Percentiles rank a stretch among this genome's conserved stretches.
phyloP scores from a whole-genome alignment of 148 eudicot species.

The Diospyros lotus region DNA sequence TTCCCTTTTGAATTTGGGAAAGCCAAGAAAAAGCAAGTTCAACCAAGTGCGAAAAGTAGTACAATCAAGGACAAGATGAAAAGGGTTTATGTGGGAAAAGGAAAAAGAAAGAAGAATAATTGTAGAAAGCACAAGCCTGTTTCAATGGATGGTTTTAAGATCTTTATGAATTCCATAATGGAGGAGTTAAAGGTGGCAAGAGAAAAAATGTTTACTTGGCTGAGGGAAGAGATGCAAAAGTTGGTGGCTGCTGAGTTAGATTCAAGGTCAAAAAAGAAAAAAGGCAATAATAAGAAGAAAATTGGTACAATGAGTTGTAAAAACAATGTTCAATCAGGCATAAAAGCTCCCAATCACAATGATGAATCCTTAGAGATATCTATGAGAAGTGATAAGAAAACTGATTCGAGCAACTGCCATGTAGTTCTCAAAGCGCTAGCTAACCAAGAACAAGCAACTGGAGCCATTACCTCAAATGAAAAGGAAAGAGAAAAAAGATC shows the following conservation, averaged over 20 bases:
- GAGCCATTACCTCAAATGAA: conserved; percentile 12
- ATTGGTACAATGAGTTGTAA: no score
- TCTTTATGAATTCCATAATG: conserved; percentile 36
- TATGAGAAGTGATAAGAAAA: no score
- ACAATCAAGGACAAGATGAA: conserved; percentile 13
- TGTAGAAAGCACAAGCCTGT: conserved; percentile 13
- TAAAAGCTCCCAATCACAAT: no score
- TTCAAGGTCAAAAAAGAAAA: no score
- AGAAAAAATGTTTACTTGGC: conserved; percentile 41
- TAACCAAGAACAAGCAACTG: conserved; percentile 9
- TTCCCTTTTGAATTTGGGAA: conserved; percentile 6
- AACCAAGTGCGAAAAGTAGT: conserved; percentile 6
- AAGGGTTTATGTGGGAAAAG: not conserved
- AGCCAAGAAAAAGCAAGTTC: not conserved
- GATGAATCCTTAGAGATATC: no score
- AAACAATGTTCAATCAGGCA: no score
- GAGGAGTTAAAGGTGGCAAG: conserved; percentile 42
- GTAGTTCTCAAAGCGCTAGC: conserved; percentile 24
- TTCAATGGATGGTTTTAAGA: conserved; percentile 33
- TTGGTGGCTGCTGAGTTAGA: conserved; percentile 12
- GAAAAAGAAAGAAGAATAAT: conserved; percentile 9
- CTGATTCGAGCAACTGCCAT: no score
- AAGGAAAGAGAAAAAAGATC: conserved; percentile 26
- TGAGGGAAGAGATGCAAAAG: conserved; percentile 41
- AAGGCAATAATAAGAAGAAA: no score